phyloP scores from a whole-genome alignment of 176 grass and related monocot species.

The Echinochloa phyllopogon region DNA sequence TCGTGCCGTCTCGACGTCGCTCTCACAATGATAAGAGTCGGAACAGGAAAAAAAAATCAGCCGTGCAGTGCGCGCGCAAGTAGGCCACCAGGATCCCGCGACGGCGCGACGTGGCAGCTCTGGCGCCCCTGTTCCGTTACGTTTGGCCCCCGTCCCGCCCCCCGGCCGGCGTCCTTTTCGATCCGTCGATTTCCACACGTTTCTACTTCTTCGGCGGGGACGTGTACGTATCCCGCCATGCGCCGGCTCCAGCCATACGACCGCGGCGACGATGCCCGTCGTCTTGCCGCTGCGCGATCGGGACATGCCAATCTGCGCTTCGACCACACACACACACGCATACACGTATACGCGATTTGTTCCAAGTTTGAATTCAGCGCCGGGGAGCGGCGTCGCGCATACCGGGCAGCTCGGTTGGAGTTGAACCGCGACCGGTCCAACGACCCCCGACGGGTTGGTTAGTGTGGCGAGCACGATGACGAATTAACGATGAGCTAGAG shows the following conservation, averaged over 20 bases:
- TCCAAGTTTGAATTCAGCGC: conserved; percentile 35
- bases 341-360: not conserved
- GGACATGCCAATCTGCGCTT: not conserved
- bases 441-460: not conserved
- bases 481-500: not conserved
- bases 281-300: not conserved
- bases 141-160: too few relatives aligned
- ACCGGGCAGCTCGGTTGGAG: not conserved
- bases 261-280: not conserved
- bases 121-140: not conserved
- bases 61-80: conserved; percentile 6
- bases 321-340: too few relatives aligned
- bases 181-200: conserved; percentile 48
- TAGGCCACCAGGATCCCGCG: not conserved
- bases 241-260: not conserved
- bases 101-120: conserved; percentile 41
- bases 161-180: not conserved
- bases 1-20: conserved; percentile 18
- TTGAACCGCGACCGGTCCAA: conserved; percentile 32
- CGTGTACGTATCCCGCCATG: not conserved
- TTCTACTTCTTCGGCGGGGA: not conserved
- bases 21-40: conserved; percentile 22
- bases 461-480: conserved; percentile 20
- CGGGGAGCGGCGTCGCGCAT: not conserved
- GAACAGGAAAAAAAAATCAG: not conserved